These are phyloP conservation scores for Yamadazyma membranifaciens DNA, from an alignment of 1,139 yeast genomes.

Conservation along the genomic window DNA sequence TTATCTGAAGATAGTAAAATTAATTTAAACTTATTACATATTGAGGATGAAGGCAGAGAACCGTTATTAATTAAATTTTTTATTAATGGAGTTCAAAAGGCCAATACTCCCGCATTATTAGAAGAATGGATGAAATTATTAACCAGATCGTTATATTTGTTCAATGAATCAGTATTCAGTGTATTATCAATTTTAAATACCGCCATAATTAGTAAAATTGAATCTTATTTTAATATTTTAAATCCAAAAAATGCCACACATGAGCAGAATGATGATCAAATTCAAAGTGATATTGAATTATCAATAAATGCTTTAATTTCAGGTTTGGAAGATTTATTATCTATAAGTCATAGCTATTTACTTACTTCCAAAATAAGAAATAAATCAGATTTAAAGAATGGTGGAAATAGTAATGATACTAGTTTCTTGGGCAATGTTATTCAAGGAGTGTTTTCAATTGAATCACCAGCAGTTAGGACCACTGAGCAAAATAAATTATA, in stretches of 20 bases:
- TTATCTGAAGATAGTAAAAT: slow-evolving; percentile 30
- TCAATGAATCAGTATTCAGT: slow-evolving; percentile 51
- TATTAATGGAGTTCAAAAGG: slow-evolving; percentile 35
- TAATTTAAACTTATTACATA: slow-evolving; percentile 30
- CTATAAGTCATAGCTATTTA: slow-evolving; percentile 60
- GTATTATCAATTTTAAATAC: slow-evolving; percentile 50
- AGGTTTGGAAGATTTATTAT: slow-evolving; percentile 66
- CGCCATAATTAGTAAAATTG: slow-evolving; percentile 48
- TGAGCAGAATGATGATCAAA: slow-evolving; percentile 17
- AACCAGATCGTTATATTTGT: slow-evolving; percentile 43
- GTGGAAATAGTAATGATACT: slow-evolving; percentile 24
- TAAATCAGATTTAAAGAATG: slow-evolving; percentile 17
- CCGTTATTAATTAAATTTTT: slow-evolving; percentile 36
- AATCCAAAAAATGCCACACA: slow-evolving; percentile 9
- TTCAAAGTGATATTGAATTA: slow-evolving; percentile 35
- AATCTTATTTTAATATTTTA: slow-evolving; percentile 30
- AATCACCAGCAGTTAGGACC: slow-evolving; percentile 58
- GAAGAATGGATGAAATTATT: slow-evolving; percentile 50
- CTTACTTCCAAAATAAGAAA: slow-evolving; percentile 30
- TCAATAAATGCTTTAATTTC: slow-evolving; percentile 53
- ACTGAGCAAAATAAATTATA: slow-evolving; percentile 55
- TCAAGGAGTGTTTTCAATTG: slow-evolving; percentile 85
- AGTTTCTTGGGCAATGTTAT: slow-evolving; percentile 69
- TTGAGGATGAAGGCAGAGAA: slow-evolving; percentile 31
- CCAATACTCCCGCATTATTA: slow-evolving; percentile 37